Base-by-base conservation (phyloP, 2,329 filamentous ascomycete genomes). In the Colletotrichum tropicicola region DNA sequence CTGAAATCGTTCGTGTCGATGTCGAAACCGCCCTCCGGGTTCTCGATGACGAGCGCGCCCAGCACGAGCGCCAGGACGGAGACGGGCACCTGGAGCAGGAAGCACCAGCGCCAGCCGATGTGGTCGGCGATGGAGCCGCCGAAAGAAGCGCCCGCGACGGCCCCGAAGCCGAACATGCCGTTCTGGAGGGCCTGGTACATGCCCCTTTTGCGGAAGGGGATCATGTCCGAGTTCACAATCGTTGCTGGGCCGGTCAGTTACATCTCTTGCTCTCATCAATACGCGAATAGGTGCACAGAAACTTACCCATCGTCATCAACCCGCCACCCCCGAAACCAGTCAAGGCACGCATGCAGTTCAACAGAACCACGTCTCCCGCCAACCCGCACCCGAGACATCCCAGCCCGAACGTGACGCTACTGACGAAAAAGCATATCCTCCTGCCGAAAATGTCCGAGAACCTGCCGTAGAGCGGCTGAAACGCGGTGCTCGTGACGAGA, bases 311-410 rank as follows among this genome's bases (percentile, higher is more conserved):
- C 0, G 89, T 89, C 77, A 91, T 87, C 8, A 91, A 77, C 0
- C 90, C 91, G 0, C 89, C 90, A 1, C 89, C 90, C 1, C 89
- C 91, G 56, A 92, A 81, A 0, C 91, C 91, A n/a, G 88, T 87
- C 41, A 92, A 75, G 0, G 88, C 89, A 62, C 91, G 79, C 78
- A 90, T 90, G 15, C 85, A 80, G 68, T 91, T 90, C 56, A 93
- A 80, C 32, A 84, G 77, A 0, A 87, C 71, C 15, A 92, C 83
- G 68, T 86, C 83, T 7, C 77, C 78, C 0, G 90, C 88, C 6
- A 90, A 70, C 0, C 84, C 88, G 70, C 90, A 92, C 48, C 90
- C 90, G 3, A 89, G 77, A 65, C 89, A 92, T 0, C 90, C 90
- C 1, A 84, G 59, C 8, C 85, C 81, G 71, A 93, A 92, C 0